Evolutionary conservation across 164 flowering plant genomes (phyloP).

Genomic region (Protea cynaroides): DNA sequence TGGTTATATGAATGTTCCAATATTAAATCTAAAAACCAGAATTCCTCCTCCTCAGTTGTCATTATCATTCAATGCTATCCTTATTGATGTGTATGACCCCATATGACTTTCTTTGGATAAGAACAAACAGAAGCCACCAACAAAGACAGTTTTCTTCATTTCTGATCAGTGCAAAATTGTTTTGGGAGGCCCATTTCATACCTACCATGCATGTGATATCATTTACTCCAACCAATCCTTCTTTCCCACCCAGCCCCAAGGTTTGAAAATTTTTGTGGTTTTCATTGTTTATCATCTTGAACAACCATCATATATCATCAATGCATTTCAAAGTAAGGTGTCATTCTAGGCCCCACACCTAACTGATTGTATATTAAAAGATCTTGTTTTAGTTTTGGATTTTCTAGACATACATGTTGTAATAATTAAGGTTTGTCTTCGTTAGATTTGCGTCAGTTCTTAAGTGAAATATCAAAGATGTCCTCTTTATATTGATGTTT

Average conservation of each 20-base stretch:
- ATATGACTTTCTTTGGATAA: neutral
- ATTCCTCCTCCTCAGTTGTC: neutral
- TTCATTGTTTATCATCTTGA: neutral
- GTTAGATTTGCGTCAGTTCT: too few relatives aligned
- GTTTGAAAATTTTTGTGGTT: neutral
- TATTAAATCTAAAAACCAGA: too few relatives aligned
- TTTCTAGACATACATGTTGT: too few relatives aligned
- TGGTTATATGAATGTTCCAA: too few relatives aligned
- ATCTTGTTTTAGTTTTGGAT: too few relatives aligned
- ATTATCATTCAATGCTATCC: neutral
- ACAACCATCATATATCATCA: neutral
- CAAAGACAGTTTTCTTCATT: neutral
- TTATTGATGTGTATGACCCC: too few relatives aligned
- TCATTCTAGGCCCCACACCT: neutral
- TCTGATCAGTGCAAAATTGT: neutral
- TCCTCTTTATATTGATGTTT: too few relatives aligned
- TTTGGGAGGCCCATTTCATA: conserved; percentile 3
- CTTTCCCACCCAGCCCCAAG: neutral
- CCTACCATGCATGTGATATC: conserved; percentile 19
- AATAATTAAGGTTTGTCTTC: too few relatives aligned
- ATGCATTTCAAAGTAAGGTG: neutral
- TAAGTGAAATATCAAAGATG: too few relatives aligned
- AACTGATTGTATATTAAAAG: too few relatives aligned
- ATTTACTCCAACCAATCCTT: conserved; percentile 4
- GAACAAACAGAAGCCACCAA: conserved; percentile 7